Evolutionary conservation across 176 grass and related monocot species (phyloP).

Genomic region (Bromus sterilis): DNA sequence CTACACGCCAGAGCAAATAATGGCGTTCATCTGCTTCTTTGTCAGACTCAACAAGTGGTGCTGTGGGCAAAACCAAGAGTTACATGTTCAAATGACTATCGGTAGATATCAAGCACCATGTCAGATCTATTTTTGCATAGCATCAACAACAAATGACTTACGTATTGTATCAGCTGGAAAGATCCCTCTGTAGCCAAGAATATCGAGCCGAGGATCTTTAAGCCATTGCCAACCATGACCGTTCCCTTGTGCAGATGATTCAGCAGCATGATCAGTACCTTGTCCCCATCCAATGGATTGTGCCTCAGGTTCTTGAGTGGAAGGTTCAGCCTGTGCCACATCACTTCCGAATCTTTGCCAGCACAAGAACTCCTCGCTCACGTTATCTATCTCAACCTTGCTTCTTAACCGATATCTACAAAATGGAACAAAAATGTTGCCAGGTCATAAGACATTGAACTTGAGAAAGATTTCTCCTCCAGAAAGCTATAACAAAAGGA

Average conservation of each 20-base stretch:
- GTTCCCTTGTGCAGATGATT: constrained; percentile 58
- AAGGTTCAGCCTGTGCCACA: constrained; percentile 24
- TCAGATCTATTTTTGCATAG: neutral
- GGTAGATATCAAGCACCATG: neutral
- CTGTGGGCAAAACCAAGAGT: constrained; percentile 25
- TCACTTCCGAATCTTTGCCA: constrained; percentile 79
- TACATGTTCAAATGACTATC: neutral
- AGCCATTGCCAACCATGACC: constrained; percentile 83
- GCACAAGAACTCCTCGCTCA: constrained; percentile 68
- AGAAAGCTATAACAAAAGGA: neutral
- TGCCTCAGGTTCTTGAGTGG: constrained; percentile 59
- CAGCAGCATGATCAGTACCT: constrained; percentile 44
- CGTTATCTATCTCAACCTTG: constrained; percentile 89
- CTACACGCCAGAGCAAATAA: constrained; percentile 73
- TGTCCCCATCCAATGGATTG: constrained; percentile 83
- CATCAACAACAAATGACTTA: constrained; percentile 20
- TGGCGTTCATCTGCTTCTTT: constrained; percentile 78
- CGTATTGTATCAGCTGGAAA: constrained; percentile 71
- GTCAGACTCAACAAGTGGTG: constrained; percentile 75
- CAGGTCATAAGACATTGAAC: neutral
- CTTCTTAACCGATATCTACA: constrained; percentile 55
- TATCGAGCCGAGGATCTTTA: constrained; percentile 70
- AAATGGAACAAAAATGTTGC: neutral
- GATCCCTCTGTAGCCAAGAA: constrained; percentile 87
- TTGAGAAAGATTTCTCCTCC: neutral